A percentile compares a stretch with the other conserved stretches of the same genome.
phyloP scores from a whole-genome alignment of 257 asterid genomes.

The Solanum pinnatisectum region DNA sequence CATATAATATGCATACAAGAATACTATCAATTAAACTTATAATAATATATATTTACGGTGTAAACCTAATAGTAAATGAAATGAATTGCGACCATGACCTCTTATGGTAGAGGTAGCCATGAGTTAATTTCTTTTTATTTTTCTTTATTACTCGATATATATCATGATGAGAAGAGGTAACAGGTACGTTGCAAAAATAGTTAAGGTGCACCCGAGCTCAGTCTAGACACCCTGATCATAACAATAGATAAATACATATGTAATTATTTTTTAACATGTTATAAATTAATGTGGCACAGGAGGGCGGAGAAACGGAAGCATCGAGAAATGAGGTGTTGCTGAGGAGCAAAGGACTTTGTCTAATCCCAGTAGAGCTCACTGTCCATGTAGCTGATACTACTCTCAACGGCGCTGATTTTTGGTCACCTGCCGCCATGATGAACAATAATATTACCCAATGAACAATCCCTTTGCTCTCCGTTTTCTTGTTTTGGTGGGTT shows the following conservation, averaged over 20 bases:
- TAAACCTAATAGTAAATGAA: not conserved
- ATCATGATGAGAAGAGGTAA: no score
- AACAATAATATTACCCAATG: slow-evolving; percentile 17
- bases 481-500: not conserved
- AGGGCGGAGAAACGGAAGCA: slow-evolving; percentile 15
- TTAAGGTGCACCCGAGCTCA: not conserved
- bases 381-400: slow-evolving; percentile 42
- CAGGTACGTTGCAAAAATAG: no score
- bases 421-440: slow-evolving; percentile 57
- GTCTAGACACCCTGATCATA: no score
- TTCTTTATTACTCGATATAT: not conserved
- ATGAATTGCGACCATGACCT: not conserved
- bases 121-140: not conserved
- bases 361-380: slow-evolving; percentile 58
- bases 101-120: not conserved
- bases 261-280: not conserved
- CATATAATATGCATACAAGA: no score
- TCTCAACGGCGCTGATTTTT: slow-evolving; percentile 75
- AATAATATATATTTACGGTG: not conserved
- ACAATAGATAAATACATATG: no score
- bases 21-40: not conserved
- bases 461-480: not conserved
- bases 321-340: slow-evolving; percentile 19
- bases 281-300: slow-evolving; percentile 11
- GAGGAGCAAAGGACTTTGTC: slow-evolving; percentile 73